Evolutionary conservation across 257 asterid genomes (phyloP).

Genomic region (Capsicum pubescens): DNA sequence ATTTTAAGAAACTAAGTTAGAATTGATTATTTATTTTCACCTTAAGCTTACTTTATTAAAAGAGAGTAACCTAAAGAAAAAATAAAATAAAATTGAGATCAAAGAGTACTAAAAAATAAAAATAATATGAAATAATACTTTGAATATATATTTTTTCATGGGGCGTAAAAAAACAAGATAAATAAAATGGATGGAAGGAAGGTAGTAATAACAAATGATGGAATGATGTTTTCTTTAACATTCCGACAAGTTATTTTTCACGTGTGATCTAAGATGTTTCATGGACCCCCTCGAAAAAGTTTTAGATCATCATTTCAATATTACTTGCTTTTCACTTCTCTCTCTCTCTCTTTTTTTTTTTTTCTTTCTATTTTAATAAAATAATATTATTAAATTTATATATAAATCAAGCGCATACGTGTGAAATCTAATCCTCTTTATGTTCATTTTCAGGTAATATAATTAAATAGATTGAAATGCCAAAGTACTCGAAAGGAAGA

Average conservation of each 20-base stretch:
- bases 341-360: not conserved
- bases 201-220: not conserved
- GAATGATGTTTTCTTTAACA: not conserved
- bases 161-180: no score
- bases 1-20: not conserved
- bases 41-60: not conserved
- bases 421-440: no score
- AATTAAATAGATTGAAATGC: not conserved
- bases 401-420: no score
- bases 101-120: not conserved
- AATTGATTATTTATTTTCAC: not conserved
- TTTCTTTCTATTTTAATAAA: not conserved
- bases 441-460: no score
- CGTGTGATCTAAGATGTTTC: conserved; percentile 35
- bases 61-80: not conserved
- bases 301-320: not conserved
- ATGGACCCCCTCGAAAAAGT: conserved; percentile 21
- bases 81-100: not conserved
- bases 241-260: conserved; percentile 38
- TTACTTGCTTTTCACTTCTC: conserved; percentile 1
- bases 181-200: no score
- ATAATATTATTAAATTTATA: no score
- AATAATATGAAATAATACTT: no score
- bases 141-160: no score
- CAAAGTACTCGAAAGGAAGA: not conserved